Evolutionary conservation across 192 early-diverging fungal species (phyloP), one percentile per base, ranked within the genome.

Genomic region (Linnemannia hyalina): DNA sequence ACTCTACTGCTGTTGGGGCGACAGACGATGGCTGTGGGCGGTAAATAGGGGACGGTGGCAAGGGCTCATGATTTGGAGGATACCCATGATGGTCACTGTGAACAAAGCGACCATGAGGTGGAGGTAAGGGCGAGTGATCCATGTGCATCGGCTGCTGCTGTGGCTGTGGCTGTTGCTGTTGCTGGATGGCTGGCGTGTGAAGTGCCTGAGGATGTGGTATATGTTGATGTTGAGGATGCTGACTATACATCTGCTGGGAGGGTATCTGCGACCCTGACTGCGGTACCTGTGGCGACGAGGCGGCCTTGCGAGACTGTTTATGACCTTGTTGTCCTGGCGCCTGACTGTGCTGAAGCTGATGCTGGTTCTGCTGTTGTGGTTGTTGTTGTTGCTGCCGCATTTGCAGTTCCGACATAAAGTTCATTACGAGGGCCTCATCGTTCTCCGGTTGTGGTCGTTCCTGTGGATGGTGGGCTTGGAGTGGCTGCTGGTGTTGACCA

Each of bases 331-430:
- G 38, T 32, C 10, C 60, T 32, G n/a, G 60, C 9, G 26, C 60
- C 26, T 65, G 60, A 35, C 60, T 65, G 13, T 65, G 73, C 35
- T 54, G 73, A 22, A 26, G 44, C 4, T 54, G 73, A 54, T 75
- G 73, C 29, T 54, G 73, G 15, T 22, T 52, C 20, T 70, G 73
- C 41, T 74, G 80, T 16, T 74, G 79, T 15, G 71, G 77, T 13
- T 69, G 73, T 11, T 74, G 80, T 5, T 79, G 77, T 15, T 80
- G 80, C 47, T 76, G 80, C 46, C 68, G 63, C 69, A 77, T 75
- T 60, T 86, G 84, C 32, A 80, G 68, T 20, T 80, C 78, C 7
- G 78, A 85, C 84, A 86, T 81, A 42, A 86, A 86, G 38, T 81
- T 86, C 75, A 86, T 78, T 1, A 86, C 79, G 1, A 70, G 8